Evolutionary conservation across 2,329 filamentous ascomycete genomes (phyloP), one percentile per base, ranked within the genome.

Genomic region (Colletotrichum tabaci): DNA sequence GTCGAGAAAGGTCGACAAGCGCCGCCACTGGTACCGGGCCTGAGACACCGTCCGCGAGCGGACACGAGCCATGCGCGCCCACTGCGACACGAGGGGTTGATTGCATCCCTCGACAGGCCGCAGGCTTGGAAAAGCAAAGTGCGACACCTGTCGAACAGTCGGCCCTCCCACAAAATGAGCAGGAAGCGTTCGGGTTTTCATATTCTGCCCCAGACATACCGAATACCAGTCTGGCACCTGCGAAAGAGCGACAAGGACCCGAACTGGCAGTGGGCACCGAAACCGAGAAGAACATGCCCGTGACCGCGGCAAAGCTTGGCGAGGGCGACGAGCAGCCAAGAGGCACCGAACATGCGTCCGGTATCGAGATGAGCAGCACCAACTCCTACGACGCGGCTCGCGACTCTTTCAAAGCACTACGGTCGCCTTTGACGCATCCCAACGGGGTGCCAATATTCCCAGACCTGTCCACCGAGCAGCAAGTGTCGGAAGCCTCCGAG

Each of bases 371-470:
- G 42, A 13, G 38, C 50, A 35, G 44, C 50, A n/a, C 13, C 26
- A 47, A 66, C 26, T 44, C 53, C 9, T 30, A 42, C 53, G 23
- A 53, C 15, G 47, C 56, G 3, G 13, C 35, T 26, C 46, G 9
- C 16, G 38, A 44, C 44, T 16, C 16, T 12, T 38, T 40, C 8
- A 3, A 42, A 18, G 76, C 79, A 6, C 55, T 79, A 5, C 72
- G 75, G 7, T 75, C 77, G 9, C 80, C 78, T n/a, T 73, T 83
- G 64, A 82, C 77, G 0, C 81, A 84, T 60, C 82, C 81, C 16
- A 83, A 83, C 56, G 82, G 82, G 5, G 52, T 77, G 9, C 77
- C 76, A 21, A 82, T 83, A 21, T 83, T 83, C 46, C 82, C 82
- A 7, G 71, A 75, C 13, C 68, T 83, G 35, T 81, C 82, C 5